Percentiles rank a stretch among this genome's conserved stretches.
Conservation (phyloP, 257 asterid genomes). For the Leonotis leonurus region DNA sequence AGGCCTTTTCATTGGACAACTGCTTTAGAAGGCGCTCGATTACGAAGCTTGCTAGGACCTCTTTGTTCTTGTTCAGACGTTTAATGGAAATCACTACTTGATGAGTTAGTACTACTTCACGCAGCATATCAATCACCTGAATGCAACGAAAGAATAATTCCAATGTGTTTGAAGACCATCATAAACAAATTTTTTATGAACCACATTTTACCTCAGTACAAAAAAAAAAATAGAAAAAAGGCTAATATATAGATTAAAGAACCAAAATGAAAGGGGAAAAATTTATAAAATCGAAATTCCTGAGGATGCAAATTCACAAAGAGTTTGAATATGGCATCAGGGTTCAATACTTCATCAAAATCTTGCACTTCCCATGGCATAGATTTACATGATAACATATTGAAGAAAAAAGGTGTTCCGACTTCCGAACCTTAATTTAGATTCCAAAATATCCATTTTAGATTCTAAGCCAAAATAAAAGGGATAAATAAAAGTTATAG, state of each 20-base stretch:
- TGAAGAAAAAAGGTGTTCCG: too few relatives aligned
- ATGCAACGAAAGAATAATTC: neutral
- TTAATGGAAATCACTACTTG: constrained; percentile 36
- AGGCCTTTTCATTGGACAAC: constrained; percentile 29
- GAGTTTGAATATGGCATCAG: neutral
- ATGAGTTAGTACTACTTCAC: constrained; percentile 17
- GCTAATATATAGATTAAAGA: too few relatives aligned
- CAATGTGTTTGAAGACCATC: neutral
- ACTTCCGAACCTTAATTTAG: too few relatives aligned
- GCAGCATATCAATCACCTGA: constrained; percentile 40
- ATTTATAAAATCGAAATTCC: too few relatives aligned
- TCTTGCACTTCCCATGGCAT: neutral
- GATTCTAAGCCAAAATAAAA: too few relatives aligned
- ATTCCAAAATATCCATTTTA: too few relatives aligned
- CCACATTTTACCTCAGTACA: too few relatives aligned
- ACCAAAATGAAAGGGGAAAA: too few relatives aligned
- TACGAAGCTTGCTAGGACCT: constrained; percentile 30
- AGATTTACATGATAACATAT: neutral
- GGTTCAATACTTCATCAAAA: neutral
- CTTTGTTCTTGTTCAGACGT: constrained; percentile 21
- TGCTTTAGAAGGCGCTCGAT: constrained; percentile 32
- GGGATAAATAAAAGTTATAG: too few relatives aligned
- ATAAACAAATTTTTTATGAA: too few relatives aligned
- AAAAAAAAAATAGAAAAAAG: too few relatives aligned
- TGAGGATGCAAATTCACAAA: neutral